These are phyloP conservation scores for Ogataea siamensis DNA, from an alignment of 805 yeast species.

Conservation along the genomic window DNA sequence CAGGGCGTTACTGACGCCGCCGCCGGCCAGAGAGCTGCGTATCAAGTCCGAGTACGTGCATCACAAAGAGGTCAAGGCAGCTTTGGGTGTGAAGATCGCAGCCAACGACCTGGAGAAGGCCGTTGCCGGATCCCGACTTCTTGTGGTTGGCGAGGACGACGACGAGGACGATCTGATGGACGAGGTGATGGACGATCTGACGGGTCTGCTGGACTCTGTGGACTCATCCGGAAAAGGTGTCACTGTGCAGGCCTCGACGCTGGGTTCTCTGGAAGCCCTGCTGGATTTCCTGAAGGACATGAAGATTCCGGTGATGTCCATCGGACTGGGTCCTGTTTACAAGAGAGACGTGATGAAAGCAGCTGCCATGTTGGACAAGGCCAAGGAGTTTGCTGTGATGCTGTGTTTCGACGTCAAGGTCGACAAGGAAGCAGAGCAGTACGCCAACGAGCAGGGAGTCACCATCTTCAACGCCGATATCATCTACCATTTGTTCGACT, in stretches of 20 bases:
- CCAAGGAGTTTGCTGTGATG: slow-evolving; percentile 96
- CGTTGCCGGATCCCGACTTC: slow-evolving; percentile 95
- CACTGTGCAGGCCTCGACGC: slow-evolving; percentile 95
- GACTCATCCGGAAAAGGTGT: slow-evolving; percentile 97
- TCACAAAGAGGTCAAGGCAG: slow-evolving; percentile 97
- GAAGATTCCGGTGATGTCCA: slow-evolving; percentile 99
- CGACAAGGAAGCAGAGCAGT: slow-evolving; percentile 98
- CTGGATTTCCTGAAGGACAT: slow-evolving; percentile 95
- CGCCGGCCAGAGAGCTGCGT: slow-evolving; percentile 94
- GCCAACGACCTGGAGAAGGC: slow-evolving; percentile 98
- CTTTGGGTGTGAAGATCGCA: slow-evolving; percentile 97
- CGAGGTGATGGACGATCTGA: slow-evolving; percentile 97
- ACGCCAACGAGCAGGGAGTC: slow-evolving; percentile 90
- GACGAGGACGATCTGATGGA: slow-evolving; percentile 98
- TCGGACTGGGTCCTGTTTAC: slow-evolving; percentile 96
- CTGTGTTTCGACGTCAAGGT: slow-evolving; percentile 95
- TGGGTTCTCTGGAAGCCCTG: slow-evolving; percentile 96
- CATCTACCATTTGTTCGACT: slow-evolving; percentile 94
- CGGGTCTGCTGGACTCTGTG: slow-evolving; percentile 90
- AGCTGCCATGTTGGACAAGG: slow-evolving; percentile 93
- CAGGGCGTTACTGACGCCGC: slow-evolving; percentile 95
- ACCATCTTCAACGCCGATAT: slow-evolving; percentile 94
- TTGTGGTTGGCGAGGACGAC: slow-evolving; percentile 94
- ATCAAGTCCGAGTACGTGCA: slow-evolving; percentile 95
- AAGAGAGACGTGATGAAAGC: slow-evolving; percentile 99